Base-by-base conservation (phyloP, 1,284 basidiomycete species). In the Clitocybe nebularis region DNA sequence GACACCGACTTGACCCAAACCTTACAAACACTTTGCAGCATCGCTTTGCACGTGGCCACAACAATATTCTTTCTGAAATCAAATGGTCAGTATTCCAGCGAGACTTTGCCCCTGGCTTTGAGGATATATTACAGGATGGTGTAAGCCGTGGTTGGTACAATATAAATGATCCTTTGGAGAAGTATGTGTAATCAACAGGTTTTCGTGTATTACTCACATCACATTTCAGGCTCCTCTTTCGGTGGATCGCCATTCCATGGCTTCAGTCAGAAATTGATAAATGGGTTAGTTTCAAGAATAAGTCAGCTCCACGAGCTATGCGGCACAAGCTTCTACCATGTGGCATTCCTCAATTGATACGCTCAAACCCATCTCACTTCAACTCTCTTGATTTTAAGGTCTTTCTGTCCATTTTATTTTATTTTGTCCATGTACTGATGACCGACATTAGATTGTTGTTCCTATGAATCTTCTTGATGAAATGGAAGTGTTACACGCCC, bases 21-120 rank as follows among this genome's bases (percentile, higher is more conserved):
- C 55, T 66, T 1, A 17, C 13, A 0, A 59, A 52, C 2, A 63
- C 60, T 3, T 37, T 65, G 3, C 62, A 66, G 34, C 64, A 66
- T 43, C 45, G 54, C 1, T 64, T 53, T 51, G 55, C 49, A 39
- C 38, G 30, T 16, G 28, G 60, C 6, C 58, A 59, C 34, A 58
- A 57, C 36, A 64, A 64, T 37, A 47, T 66, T 41, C 61, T 58
- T 33, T 46, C 61, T 9, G 62, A 67, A 45, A 51, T 51, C 8
- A 39, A 34, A 6, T 67, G 64, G 65, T 59, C 58, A 3, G 37
- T 52, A 8, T 41, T 63, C 32, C 51, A 57, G 1, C 39, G 48
- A 3, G 36, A 49, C 3, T 66, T 54, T 16, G 46, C 57, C 3
- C 60, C 57, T 1, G 64, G 62, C 1, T 65, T 63, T 43, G 59